Evolutionary conservation across 306 rosid genomes (phyloP), one percentile per base, ranked within the genome.

Genomic region (Dalbergia cultrata): DNA sequence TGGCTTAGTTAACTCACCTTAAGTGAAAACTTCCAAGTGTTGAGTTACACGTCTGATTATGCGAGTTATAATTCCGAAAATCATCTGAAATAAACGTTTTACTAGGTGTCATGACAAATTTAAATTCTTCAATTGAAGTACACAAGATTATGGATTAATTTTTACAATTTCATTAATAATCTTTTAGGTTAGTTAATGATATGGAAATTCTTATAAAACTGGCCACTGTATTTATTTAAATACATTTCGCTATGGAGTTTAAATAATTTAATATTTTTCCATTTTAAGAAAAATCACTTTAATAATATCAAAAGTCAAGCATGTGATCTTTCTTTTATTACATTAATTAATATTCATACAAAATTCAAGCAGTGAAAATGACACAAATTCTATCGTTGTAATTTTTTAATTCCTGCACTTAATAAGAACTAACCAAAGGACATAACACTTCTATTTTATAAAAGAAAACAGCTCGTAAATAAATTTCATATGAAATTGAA

Each of bases 401-500:
- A 50, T 26, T 49, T 52, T 70, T 52, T 7, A 78, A 26, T 57
- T 34, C 26, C 17, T 26, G 16, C 50, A 5, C 67, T 12, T 44
- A 47, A 63, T 50, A 35, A 63, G 9, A 17, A 45, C 5, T 35
- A 11, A 17, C 11, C 41, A 17, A 61, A 31, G n/a, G n/a, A 17
- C 21, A n/a, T 13, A 61, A 53, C 31, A 50, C 52, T 80, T 41
- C 34, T 19, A 9, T 44, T 11, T 9, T 34, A 2, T 18, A 26
- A 18, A 21, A 34, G 53, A 21, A 13, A 37, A 0, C 5, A 37
- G 11, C 13, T 17, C 17, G n/a, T 26, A 26, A 26, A 50, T 12
- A 52, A 0, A 63, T 53, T 72, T 45, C 31, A 64, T 61, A 80
- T 17, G 4, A 34, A 64, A 65, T 22, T 44, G 75, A 74, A 57